A percentile compares a stretch with the other conserved stretches of the same genome.
Evolutionary conservation across 176 grass and related monocot genomes (phyloP).

Genomic region (Tuctoria greenei): DNA sequence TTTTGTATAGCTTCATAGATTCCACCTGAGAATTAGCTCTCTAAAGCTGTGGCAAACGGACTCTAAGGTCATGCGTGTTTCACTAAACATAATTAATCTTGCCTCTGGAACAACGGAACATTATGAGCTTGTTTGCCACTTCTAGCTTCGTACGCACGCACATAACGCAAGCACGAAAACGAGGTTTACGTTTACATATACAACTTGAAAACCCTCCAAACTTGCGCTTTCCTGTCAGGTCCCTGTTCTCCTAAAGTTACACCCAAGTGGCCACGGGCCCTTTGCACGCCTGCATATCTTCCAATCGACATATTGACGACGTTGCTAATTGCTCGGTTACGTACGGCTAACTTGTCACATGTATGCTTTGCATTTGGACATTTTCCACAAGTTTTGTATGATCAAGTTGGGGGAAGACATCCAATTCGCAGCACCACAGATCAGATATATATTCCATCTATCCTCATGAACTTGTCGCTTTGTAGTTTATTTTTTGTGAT

Average conservation of each 20-base stretch:
- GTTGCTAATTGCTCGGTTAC: neutral
- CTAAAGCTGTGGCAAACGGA: no score
- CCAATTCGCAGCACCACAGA: neutral
- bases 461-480: no score
- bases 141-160: neutral
- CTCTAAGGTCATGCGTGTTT: neutral
- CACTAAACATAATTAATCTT: neutral
- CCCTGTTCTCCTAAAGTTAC: constrained; percentile 30
- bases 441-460: neutral
- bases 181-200: neutral
- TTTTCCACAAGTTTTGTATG: neutral
- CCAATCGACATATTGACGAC: neutral
- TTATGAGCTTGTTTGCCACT: neutral
- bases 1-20: no score
- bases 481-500: no score
- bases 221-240: constrained; percentile 12
- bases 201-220: neutral
- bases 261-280: neutral
- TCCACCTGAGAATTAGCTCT: no score
- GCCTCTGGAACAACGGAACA: neutral
- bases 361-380: constrained; percentile 1
- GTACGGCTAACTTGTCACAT: neutral
- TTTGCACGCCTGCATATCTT: neutral
- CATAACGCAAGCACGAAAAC: neutral
- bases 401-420: constrained; percentile 15